These are phyloP conservation scores for Taphrina communis DNA, from an alignment of 1,139 yeast species.

Conservation along the genomic window DNA sequence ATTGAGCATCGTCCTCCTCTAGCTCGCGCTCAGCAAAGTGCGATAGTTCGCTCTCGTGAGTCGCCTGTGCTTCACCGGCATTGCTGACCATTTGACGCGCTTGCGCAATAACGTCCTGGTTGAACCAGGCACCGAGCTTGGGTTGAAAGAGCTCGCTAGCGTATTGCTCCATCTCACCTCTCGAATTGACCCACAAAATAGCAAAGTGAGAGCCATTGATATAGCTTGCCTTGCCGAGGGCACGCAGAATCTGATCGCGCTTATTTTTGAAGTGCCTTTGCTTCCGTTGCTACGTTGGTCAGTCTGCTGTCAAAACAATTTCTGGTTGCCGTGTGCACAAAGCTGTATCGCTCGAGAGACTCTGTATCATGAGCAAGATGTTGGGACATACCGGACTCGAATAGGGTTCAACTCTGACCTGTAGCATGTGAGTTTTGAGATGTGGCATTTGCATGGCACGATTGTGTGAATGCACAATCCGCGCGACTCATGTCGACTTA, in stretches of 20 bases:
- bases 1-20: conserved; percentile 21
- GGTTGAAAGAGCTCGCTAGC: conserved; percentile 38
- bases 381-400: conserved; percentile 16
- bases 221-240: conserved; percentile 39
- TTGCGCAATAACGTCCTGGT: conserved; percentile 35
- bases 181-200: conserved; percentile 41
- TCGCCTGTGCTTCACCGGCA: conserved; percentile 15
- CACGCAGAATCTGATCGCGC: conserved; percentile 39
- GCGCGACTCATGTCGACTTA: neutral
- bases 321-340: no score
- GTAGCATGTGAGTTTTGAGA: neutral
- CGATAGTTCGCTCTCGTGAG: conserved; percentile 9
- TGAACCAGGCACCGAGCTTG: conserved; percentile 41
- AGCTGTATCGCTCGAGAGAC: no score
- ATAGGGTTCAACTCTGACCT: conserved; percentile 28
- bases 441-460: no score
- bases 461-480: neutral
- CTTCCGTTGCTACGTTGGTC: conserved; percentile 27
- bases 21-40: conserved; percentile 10
- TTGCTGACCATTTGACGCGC: conserved; percentile 35
- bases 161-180: conserved; percentile 40
- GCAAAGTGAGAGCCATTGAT: conserved; percentile 43
- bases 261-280: conserved; percentile 41
- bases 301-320: conserved; percentile 16
- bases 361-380: no score